Evolutionary conservation across 169 alveolate genomes (phyloP), one percentile per base, ranked within the genome.

Genomic region (Cytauxzoon felis): DNA sequence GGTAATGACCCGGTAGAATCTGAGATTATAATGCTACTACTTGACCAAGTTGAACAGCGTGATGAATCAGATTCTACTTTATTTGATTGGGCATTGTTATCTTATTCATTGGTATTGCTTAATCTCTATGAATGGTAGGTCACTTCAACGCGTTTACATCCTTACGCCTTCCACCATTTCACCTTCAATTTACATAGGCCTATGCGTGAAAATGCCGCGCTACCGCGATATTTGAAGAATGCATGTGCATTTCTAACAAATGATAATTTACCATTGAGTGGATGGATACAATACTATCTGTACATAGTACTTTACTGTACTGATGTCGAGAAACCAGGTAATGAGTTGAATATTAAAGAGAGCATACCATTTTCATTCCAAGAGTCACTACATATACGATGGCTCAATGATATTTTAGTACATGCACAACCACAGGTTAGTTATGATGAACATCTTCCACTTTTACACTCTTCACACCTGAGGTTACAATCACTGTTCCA

Each of bases 251-350:
- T 18, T 57, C 76, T 80, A 41, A 48, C 61, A 18, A 53, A n/a
- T 57, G 92, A 84, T 42, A 82, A 88, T 34, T 78, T 89, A 5
- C 85, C 89, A 21, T 81, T 81, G 23, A 70, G 90, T 45, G 94
- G 94, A 33, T 90, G 94, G 94, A 76, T 76, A 30, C 94, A 88
- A 58, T 88, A 82, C 62, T 81, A 70, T 45, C 34, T 90, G 30
- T 90, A 90, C 42, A 57, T 88, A 48, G 78, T 87, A 1, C 57
- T 90, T 54, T 90, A 90, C 82, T 85, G 93, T 62, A 56, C 90
- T 24, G 93, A 90, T 53, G 93, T 88, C 6, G 94, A 90, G 73
- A 83, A 78, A 45, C 94, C 94, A 5, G 5, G 27, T 23, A 80
- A 66, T 54, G 94, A 80, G 45, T 3, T 40, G 9, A 85, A 54